Evolutionary conservation across 768 basidiomycete genomes (phyloP).

Genomic region (Leccinum uliginosum): DNA sequence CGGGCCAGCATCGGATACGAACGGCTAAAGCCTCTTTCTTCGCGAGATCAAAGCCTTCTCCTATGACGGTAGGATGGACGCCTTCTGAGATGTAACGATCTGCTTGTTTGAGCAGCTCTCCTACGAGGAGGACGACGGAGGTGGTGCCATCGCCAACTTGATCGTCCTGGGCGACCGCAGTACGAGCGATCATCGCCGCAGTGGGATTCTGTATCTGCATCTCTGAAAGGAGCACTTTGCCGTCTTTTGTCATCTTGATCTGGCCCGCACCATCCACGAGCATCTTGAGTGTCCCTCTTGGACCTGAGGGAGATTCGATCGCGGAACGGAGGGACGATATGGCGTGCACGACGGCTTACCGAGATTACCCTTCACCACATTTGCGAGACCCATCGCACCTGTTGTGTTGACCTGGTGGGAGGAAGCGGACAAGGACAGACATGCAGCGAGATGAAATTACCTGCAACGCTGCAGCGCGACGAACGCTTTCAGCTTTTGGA

Average conservation of each 20-base stretch:
- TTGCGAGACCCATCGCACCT: conserved; percentile 95
- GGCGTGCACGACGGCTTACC: conserved; percentile 48
- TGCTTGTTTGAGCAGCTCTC: conserved; percentile 93
- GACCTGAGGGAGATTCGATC: conserved; percentile 53
- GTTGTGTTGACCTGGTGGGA: conserved; percentile 74
- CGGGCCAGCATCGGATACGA: conserved; percentile 32
- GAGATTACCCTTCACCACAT: conserved; percentile 95
- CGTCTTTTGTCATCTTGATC: conserved; percentile 99
- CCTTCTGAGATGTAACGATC: conserved; percentile 98
- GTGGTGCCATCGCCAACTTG: conserved; percentile 99
- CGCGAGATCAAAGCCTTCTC: conserved; percentile 92
- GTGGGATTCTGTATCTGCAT: conserved; percentile 99
- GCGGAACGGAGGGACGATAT: conserved; percentile 9
- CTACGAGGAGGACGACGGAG: conserved; percentile 92
- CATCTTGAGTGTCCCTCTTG: conserved; percentile 98
- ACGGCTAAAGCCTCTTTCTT: conserved; percentile 92
- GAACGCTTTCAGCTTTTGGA: conserved; percentile 91
- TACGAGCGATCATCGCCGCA: conserved; percentile 97
- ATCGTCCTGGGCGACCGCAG: conserved; percentile 98
- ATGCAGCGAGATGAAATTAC: conserved; percentile 37
- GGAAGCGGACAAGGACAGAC: conserved; percentile 20
- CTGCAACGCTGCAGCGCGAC: conserved; percentile 88
- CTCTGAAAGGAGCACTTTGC: conserved; percentile 95
- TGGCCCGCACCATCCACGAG: conserved; percentile 96
- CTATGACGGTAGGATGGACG: conserved; percentile 95